phyloP scores from a whole-genome alignment of 129 eudicot species.

The Chrysanthemum lavandulifolium region DNA sequence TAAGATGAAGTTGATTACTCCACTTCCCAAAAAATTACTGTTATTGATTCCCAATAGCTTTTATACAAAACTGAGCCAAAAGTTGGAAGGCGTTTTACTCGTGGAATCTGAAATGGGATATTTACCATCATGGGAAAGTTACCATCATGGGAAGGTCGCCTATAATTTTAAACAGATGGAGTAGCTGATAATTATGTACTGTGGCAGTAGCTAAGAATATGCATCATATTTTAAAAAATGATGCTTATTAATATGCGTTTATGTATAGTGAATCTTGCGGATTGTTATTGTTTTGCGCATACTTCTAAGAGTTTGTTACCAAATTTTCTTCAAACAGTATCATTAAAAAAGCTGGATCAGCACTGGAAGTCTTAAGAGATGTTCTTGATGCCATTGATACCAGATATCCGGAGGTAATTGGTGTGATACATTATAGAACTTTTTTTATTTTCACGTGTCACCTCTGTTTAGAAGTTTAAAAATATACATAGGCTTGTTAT shows the following conservation, averaged over 20 bases:
- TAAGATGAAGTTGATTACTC: too few relatives aligned
- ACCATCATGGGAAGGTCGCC: neutral
- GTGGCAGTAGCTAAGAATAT: neutral
- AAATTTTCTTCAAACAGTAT: constrained; percentile 46
- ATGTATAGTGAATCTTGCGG: neutral
- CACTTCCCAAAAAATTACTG: too few relatives aligned
- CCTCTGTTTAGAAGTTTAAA: constrained; percentile 9
- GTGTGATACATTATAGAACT: neutral
- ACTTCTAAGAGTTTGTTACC: constrained; percentile 1
- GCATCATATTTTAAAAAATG: neutral
- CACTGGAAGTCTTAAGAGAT: constrained; percentile 87
- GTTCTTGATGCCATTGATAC: constrained; percentile 82
- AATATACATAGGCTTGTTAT: neutral
- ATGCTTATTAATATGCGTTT: constrained; percentile 11
- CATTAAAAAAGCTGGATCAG: constrained; percentile 80
- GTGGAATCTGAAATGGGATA: too few relatives aligned
- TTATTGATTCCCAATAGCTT: too few relatives aligned
- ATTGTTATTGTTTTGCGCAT: neutral
- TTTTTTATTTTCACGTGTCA: too few relatives aligned
- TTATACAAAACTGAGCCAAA: too few relatives aligned
- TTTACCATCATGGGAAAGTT: neutral
- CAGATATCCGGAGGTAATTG: constrained; percentile 70
- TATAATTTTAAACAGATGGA: neutral
- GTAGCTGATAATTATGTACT: neutral
- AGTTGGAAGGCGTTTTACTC: too few relatives aligned